Conservation (phyloP, 352 stramenopile species). For the Globisporangium radiosum region DNA sequence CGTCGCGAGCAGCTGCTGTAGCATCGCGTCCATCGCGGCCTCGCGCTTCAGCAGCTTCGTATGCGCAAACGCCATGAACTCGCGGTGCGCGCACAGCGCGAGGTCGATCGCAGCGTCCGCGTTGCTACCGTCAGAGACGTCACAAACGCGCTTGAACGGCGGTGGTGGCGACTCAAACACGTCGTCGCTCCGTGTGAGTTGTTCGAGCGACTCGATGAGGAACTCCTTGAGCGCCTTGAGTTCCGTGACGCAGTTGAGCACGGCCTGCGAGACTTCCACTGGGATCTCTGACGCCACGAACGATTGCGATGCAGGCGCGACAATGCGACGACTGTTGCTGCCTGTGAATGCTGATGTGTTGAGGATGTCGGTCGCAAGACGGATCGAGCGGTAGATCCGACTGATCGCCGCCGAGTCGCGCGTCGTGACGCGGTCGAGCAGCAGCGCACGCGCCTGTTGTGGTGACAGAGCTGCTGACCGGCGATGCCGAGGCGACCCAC, state of each 20-base stretch:
- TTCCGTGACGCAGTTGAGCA: constrained; percentile 61
- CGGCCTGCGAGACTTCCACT: constrained; percentile 49
- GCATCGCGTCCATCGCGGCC: constrained; percentile 16
- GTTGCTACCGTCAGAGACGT: constrained; percentile 2
- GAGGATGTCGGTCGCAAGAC: constrained; percentile 57
- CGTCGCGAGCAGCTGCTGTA: constrained; percentile 22
- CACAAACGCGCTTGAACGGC: constrained; percentile 6
- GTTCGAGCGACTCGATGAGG: constrained; percentile 49
- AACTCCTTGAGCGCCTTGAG: constrained; percentile 69
- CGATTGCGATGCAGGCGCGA: neutral
- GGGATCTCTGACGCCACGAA: constrained; percentile 26
- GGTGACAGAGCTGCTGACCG: constrained; percentile 4
- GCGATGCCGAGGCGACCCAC: neutral
- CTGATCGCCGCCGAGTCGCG: constrained; percentile 49
- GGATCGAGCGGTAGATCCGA: constrained; percentile 66
- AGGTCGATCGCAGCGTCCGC: constrained; percentile 47
- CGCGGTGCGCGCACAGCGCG: constrained; percentile 45
- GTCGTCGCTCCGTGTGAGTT: constrained; percentile 23
- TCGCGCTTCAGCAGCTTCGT: constrained; percentile 26
- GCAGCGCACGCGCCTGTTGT: constrained; percentile 18
- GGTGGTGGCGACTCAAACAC: constrained; percentile 15
- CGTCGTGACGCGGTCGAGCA: constrained; percentile 50
- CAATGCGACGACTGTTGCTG: neutral
- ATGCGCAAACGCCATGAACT: constrained; percentile 42
- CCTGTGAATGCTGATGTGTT: constrained; percentile 30